Evolutionary conservation across 164 flowering plant genomes (phyloP), one percentile per base, ranked within the genome.

Genomic region (Protea cynaroides): DNA sequence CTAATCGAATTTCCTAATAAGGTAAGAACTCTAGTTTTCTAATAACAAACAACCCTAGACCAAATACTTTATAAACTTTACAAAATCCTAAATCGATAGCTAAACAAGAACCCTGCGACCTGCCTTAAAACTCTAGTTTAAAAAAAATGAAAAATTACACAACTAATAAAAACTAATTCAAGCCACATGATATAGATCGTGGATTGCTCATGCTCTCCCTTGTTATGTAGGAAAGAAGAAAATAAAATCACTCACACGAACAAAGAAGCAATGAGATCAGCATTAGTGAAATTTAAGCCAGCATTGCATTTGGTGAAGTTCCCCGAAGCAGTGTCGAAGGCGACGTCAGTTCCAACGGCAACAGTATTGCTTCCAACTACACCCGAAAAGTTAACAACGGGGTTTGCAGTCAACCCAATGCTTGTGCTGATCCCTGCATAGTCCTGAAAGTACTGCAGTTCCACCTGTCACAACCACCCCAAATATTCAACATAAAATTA

Each of bases 331-430:
- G 88, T 85, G 74, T 89, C 90, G 61, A 83, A 86, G 14, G 89
- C 65, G 7, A 89, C 56, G 70, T 89, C 92, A 59, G 86, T 78
- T 5, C 96, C 96, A 55, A 81, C 23, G 25, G 87, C 61, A 29
- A 81, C 21, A 43, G n/a, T 11, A 57, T 65, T 65, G 51, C 58
- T 89, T 40, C 96, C 96, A 29, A 83, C 61, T 12, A 86, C 92
- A 59, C 87, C 88, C 46, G 90, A 76, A 67, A 86, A 86, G 77
- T 84, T 86, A 38, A 89, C 80, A 61, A 81, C 49, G 0, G 96
- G 96, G 61, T 75, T 89, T 18, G 90, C 85, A 58, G 88, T 82
- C 77, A 89, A 67, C 25, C 96, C 96, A 74, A 89, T 71, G 73
- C 91, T 77, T 14, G 91, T 79, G 71, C 74, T 81, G 66, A 89